These are phyloP conservation scores for Trichoderma aggressivum DNA, from an alignment of 2,329 filamentous ascomycete species.

Conservation along the genomic window DNA sequence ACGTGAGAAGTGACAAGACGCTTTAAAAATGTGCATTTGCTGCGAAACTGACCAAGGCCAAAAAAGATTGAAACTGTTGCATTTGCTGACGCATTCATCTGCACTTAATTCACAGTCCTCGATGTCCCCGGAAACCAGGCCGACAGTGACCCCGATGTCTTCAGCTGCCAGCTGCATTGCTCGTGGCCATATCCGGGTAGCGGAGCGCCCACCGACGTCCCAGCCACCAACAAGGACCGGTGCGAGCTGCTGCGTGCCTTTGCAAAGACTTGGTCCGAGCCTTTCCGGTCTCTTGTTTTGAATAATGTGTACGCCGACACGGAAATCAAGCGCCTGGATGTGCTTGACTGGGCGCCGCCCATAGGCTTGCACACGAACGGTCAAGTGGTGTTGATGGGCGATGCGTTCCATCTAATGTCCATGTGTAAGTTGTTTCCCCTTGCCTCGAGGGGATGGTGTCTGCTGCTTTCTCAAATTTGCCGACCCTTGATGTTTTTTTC, in stretches of 20 bases:
- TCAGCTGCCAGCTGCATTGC: constrained; percentile 47
- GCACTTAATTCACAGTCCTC: constrained; percentile 37
- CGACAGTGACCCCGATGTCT: constrained; percentile 32
- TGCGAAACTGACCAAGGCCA: background rate
- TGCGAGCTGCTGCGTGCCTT: constrained; percentile 42
- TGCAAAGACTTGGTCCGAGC: constrained; percentile 46
- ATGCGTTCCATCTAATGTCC: constrained; percentile 56
- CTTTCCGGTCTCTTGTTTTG: constrained; percentile 42
- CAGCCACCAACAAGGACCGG: constrained; percentile 37
- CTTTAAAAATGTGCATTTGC: background rate
- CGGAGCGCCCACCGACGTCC: constrained; percentile 35
- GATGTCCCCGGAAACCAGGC: constrained; percentile 45
- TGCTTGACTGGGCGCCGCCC: constrained; percentile 48
- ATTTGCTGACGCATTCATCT: background rate
- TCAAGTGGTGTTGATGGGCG: constrained; percentile 48
- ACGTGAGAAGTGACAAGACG: constrained; percentile 1
- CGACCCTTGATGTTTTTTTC: background rate
- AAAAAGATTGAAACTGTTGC: background rate
- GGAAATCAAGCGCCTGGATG: constrained; percentile 43
- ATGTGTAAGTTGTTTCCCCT: constrained; percentile 49
- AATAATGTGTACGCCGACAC: constrained; percentile 39
- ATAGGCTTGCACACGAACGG: constrained; percentile 36
- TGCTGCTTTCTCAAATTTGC: background rate
- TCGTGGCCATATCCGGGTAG: constrained; percentile 48
- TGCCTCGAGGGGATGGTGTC: background rate